phyloP scores from a whole-genome alignment of 495 filamentous ascomycete genomes.

The Glutinoglossum americanum region DNA sequence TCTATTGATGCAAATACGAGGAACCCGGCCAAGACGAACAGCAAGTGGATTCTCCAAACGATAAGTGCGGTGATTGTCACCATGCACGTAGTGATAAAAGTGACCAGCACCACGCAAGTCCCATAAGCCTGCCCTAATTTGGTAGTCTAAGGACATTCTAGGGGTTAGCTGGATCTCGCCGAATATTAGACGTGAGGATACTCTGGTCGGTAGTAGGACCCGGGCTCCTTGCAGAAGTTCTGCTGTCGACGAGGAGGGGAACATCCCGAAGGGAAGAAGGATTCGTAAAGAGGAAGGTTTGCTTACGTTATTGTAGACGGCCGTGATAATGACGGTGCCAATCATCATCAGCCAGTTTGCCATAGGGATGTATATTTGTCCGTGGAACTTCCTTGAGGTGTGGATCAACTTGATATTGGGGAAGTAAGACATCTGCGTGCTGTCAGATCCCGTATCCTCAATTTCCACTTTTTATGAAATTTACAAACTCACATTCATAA shows the following conservation, averaged over 20 bases:
- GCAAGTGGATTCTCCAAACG: conserved; percentile 38
- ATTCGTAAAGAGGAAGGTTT: not conserved
- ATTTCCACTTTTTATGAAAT: not conserved
- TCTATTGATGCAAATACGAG: conserved; percentile 39
- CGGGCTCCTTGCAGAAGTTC: not conserved
- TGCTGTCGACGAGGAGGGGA: not conserved
- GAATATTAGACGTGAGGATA: not conserved
- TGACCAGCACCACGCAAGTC: conserved; percentile 54
- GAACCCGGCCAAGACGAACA: conserved; percentile 36
- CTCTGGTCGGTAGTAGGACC: not conserved
- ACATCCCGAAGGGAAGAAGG: not conserved
- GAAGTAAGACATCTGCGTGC: conserved; percentile 37
- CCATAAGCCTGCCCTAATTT: conserved; percentile 30
- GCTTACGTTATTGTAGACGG: conserved; percentile 45
- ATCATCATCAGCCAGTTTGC: conserved; percentile 56
- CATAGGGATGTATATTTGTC: conserved; percentile 49
- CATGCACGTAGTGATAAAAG: conserved; percentile 52
- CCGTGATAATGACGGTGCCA: conserved; percentile 51
- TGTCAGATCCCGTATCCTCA: not conserved
- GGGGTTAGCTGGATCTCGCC: not conserved
- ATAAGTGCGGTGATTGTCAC: conserved; percentile 43
- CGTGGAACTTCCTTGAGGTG: conserved; percentile 41
- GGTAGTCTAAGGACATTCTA: conserved; percentile 18
- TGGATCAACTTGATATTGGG: conserved; percentile 50
- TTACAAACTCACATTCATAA: conserved; percentile 29